Conservation (phyloP, 106 monocot genomes). For the Apostasia ramifera region DNA sequence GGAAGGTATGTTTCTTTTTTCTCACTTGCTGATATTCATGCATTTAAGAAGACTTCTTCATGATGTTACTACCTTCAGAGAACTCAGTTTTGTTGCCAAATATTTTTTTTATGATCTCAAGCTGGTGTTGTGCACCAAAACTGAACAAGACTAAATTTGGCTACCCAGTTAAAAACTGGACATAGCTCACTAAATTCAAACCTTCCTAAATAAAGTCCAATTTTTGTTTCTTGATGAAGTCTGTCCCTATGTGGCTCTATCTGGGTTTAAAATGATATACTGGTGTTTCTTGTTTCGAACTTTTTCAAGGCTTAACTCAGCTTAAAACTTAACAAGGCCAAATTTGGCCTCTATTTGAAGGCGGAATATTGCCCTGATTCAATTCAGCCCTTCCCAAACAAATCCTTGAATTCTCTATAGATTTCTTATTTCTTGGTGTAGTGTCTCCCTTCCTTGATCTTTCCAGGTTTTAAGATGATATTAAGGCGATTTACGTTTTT, state of each 20-base stretch:
- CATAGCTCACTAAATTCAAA: not conserved
- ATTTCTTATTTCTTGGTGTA: not conserved
- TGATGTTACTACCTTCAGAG: too few relatives aligned
- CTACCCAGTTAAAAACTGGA: not conserved
- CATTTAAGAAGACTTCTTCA: not conserved
- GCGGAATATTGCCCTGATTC: too few relatives aligned
- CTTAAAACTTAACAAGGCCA: too few relatives aligned
- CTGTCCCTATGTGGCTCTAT: not conserved
- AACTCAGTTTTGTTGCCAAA: not conserved
- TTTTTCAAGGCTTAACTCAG: not conserved
- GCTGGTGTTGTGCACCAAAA: too few relatives aligned
- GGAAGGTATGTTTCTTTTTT: conserved; percentile 37
- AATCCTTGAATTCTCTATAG: not conserved
- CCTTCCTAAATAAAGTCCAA: not conserved
- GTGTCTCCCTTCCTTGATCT: not conserved
- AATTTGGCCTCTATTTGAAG: too few relatives aligned
- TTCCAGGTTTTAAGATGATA: too few relatives aligned
- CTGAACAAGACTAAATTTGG: too few relatives aligned
- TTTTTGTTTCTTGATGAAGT: not conserved
- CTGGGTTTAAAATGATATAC: too few relatives aligned
- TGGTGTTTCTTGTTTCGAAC: not conserved
- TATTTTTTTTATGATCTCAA: not conserved
- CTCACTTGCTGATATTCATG: not conserved
- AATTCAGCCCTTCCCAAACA: not conserved
- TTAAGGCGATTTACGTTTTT: not conserved